Evolutionary conservation across 2,329 filamentous ascomycete species (phyloP).

Genomic region (Aspergillus sp.): DNA sequence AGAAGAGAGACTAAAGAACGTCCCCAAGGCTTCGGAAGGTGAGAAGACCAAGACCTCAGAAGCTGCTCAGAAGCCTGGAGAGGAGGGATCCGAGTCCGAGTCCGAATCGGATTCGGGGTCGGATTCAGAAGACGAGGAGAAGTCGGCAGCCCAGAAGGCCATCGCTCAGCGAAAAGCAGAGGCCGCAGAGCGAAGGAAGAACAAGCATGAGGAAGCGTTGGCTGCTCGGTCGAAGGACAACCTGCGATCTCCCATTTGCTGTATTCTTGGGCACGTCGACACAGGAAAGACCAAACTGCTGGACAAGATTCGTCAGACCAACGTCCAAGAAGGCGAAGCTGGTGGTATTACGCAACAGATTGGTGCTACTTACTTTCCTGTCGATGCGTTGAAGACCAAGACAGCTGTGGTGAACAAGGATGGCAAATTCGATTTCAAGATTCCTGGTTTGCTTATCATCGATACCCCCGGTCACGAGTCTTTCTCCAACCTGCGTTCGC

Average conservation of each 20-base stretch:
- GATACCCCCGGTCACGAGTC: conserved; percentile 99
- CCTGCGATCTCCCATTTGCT: conserved; percentile 95
- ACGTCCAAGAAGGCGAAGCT: conserved; percentile 97
- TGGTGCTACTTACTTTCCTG: conserved; percentile 97
- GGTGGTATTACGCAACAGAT: conserved; percentile 99
- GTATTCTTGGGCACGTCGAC: conserved; percentile 99
- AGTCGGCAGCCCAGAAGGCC: conserved; percentile 63
- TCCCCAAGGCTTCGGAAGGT: conserved; percentile 12
- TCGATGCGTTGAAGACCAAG: conserved; percentile 86
- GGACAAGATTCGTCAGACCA: conserved; percentile 96
- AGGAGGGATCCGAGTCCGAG: conserved; percentile 17
- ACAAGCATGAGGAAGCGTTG: conserved; percentile 82
- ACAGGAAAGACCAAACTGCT: conserved; percentile 99
- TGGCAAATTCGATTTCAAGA: conserved; percentile 87
- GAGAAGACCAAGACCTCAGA: conserved; percentile 17
- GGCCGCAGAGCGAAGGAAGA: conserved; percentile 77
- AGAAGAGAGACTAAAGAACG: conserved; percentile 60
- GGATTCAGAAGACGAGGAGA: conserved; percentile 57
- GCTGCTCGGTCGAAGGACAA: conserved; percentile 89
- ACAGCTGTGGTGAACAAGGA: conserved; percentile 89
- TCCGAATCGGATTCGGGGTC: conserved; percentile 39
- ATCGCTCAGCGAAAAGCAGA: conserved; percentile 76
- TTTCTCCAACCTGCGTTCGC: conserved; percentile 93
- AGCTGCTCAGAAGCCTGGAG: conserved; percentile 19
- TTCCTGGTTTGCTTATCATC: conserved; percentile 91